Conservation (phyloP, 164 flowering plant genomes). For the Umbellularia californica region DNA sequence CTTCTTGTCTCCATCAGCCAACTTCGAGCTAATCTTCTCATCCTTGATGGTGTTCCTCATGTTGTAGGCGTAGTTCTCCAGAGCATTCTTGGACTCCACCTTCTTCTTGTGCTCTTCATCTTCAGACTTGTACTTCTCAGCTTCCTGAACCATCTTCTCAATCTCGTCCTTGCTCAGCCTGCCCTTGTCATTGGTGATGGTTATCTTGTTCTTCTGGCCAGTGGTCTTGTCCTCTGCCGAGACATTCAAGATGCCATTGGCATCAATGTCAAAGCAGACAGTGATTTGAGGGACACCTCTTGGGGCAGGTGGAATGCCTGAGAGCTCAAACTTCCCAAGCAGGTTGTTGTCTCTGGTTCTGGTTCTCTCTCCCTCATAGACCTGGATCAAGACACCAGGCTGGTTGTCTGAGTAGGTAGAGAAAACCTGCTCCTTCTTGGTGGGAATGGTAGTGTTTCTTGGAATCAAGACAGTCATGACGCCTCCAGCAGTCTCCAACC, state of each 20-base stretch:
- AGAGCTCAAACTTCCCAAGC: slow-evolving; percentile 49
- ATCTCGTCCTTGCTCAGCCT: slow-evolving; percentile 58
- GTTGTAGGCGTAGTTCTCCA: slow-evolving; percentile 54
- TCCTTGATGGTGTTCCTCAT: slow-evolving; percentile 57
- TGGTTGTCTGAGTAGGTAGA: slow-evolving; percentile 52
- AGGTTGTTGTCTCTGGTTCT: slow-evolving; percentile 53
- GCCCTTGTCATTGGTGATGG: slow-evolving; percentile 63
- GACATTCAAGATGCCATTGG: slow-evolving; percentile 54
- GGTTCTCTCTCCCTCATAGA: slow-evolving; percentile 62
- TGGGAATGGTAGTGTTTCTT: slow-evolving; percentile 54
- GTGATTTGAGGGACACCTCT: slow-evolving; percentile 51
- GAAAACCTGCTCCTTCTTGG: slow-evolving; percentile 46
- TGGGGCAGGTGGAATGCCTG: slow-evolving; percentile 60
- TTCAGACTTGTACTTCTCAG: slow-evolving; percentile 56
- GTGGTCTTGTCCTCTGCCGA: slow-evolving; percentile 60
- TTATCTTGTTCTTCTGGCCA: slow-evolving; percentile 57
- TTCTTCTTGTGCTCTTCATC: slow-evolving; percentile 62
- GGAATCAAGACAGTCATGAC: slow-evolving; percentile 52
- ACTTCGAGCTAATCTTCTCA: slow-evolving; percentile 42
- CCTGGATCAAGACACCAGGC: slow-evolving; percentile 47
- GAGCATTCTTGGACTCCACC: slow-evolving; percentile 49
- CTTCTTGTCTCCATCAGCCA: slow-evolving; percentile 29
- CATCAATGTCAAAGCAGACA: slow-evolving; percentile 61
- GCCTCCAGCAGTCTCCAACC: slow-evolving; percentile 48
- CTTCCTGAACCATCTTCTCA: slow-evolving; percentile 55